Conservation (phyloP, 176 grass and related monocot species). For the Zea luxurians region DNA sequence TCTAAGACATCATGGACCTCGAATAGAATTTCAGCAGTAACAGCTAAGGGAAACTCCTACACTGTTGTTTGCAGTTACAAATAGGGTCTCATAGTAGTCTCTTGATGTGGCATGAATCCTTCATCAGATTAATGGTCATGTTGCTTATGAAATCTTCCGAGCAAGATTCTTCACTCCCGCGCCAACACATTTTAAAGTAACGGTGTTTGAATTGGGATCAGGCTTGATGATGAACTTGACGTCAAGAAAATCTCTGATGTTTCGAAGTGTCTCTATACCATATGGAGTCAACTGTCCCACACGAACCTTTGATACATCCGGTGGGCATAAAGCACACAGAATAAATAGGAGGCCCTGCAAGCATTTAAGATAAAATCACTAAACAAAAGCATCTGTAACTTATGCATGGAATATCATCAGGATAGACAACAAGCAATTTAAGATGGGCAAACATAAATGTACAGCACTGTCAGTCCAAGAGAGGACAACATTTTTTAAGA, state of each 20-base stretch:
- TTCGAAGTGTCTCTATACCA: constrained; percentile 74
- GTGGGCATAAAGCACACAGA: constrained; percentile 76
- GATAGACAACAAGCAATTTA: background rate
- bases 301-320: constrained; percentile 73
- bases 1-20: background rate
- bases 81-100: background rate
- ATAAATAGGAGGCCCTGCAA: constrained; percentile 82
- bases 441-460: background rate
- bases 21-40: background rate
- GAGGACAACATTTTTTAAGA: background rate
- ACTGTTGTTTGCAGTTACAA: constrained; percentile 10
- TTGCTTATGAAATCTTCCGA: constrained; percentile 62
- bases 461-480: background rate
- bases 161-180: constrained; percentile 74
- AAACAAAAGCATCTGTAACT: background rate
- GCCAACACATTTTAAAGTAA: constrained; percentile 82
- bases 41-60: background rate
- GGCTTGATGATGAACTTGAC: constrained; percentile 82
- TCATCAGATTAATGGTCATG: background rate
- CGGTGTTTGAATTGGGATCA: constrained; percentile 61
- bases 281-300: constrained; percentile 77
- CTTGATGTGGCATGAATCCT: constrained; percentile 6
- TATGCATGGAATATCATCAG: background rate
- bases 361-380: constrained; percentile 25
- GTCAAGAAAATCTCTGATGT: constrained; percentile 82